Evolutionary conservation across 2,329 filamentous ascomycete genomes (phyloP).

Genomic region (Cordyceps cicadae): DNA sequence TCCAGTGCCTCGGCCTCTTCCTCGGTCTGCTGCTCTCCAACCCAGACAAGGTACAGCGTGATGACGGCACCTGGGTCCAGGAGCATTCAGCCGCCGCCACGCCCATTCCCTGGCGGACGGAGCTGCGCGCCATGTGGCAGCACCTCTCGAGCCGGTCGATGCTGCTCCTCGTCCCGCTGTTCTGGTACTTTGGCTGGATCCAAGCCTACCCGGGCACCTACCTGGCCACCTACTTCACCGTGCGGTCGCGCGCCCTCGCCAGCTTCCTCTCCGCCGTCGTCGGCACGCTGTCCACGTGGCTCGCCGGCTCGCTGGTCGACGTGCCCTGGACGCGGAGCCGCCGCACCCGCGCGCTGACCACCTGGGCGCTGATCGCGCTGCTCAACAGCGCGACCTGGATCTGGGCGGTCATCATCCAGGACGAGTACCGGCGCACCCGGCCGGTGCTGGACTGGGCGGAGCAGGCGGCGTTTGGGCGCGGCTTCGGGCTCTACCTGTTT

Average conservation of each 20-base stretch:
- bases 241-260: constrained; percentile 30
- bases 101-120: constrained; percentile 10
- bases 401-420: no score
- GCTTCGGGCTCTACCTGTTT: no score
- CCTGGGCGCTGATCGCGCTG: no score
- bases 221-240: constrained; percentile 33
- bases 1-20: constrained; percentile 36
- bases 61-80: constrained; percentile 30
- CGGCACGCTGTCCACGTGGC: constrained; percentile 29
- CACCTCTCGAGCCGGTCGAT: constrained; percentile 25
- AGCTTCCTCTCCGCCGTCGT: constrained; percentile 21
- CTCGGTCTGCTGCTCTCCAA: constrained; percentile 35
- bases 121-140: constrained; percentile 24
- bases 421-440: no score
- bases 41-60: constrained; percentile 35
- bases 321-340: constrained; percentile 24
- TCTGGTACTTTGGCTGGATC: constrained; percentile 27
- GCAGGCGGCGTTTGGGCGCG: no score
- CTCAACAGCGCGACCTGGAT: no score
- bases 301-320: constrained; percentile 28
- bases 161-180: constrained; percentile 17
- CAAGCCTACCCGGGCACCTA: constrained; percentile 34
- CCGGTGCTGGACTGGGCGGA: no score
- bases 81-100: no score
- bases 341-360: no score